A percentile compares a stretch with the other conserved stretches of the same genome.
Conservation (phyloP, 1,284 basidiomycete genomes). For the Apiotrichum akiyoshidainum region DNA sequence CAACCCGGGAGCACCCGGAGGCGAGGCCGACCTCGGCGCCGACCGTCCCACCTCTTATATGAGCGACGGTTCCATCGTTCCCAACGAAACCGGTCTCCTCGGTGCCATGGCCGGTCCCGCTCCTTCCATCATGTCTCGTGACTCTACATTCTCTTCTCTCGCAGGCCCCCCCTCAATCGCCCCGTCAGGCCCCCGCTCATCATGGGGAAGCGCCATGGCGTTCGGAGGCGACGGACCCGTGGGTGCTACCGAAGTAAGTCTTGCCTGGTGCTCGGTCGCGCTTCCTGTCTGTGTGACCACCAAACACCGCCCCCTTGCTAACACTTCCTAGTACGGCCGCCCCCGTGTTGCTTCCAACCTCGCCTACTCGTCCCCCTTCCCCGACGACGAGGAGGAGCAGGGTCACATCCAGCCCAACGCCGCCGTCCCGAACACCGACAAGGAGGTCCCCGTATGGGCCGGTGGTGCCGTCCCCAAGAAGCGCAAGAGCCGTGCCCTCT, state of each 20-base stretch:
- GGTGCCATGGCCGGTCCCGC: constrained; percentile 17
- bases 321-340: not conserved
- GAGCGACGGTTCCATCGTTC: not conserved
- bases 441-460: constrained; percentile 40
- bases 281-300: not conserved
- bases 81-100: constrained; percentile 3
- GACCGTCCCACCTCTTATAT: constrained; percentile 2
- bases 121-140: constrained; percentile 41
- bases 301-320: not conserved
- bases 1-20: not conserved
- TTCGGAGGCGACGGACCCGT: constrained; percentile 8
- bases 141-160: constrained; percentile 35
- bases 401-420: constrained; percentile 38
- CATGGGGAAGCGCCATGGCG: constrained; percentile 20
- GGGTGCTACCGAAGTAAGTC: constrained; percentile 22
- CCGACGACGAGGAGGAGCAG: constrained; percentile 33
- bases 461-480: constrained; percentile 15
- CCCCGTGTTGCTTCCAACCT: constrained; percentile 32
- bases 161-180: constrained; percentile 11
- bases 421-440: constrained; percentile 19
- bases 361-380: constrained; percentile 30
- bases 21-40: constrained; percentile 7
- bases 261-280: constrained; percentile 33
- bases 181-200: constrained; percentile 9
- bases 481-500: constrained; percentile 34